Percentiles rank a stretch among this genome's conserved stretches.
Conservation (phyloP, 768 basidiomycete genomes). For the Tulasnella sp. region DNA sequence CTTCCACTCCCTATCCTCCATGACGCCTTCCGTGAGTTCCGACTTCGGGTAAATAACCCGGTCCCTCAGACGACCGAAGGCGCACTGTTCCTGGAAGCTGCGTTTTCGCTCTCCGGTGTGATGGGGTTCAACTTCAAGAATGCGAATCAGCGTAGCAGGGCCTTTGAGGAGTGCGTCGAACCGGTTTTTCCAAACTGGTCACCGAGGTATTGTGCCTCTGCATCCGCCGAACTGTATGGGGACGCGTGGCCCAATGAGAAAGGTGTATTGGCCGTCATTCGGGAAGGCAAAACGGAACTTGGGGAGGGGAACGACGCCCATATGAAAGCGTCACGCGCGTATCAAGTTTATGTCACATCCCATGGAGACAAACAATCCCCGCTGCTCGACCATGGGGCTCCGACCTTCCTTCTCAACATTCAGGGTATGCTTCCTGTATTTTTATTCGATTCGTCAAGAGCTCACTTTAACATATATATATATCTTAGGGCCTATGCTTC, state of each 20-base stretch:
- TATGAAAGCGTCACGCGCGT: conserved; percentile 2
- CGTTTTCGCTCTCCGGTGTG: not conserved
- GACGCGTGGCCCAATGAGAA: not conserved
- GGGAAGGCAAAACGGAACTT: conserved; percentile 2
- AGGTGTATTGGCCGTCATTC: not conserved
- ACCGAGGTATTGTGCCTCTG: not conserved
- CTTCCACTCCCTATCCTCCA: conserved; percentile 3
- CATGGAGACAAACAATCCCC: not conserved
- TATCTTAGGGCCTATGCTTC: not conserved
- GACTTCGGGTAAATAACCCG: not conserved
- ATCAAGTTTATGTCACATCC: not conserved
- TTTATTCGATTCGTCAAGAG: not conserved
- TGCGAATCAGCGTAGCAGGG: not conserved
- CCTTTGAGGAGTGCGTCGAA: not conserved
- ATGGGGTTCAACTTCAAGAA: not conserved
- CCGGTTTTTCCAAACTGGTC: not conserved
- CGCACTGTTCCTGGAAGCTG: not conserved
- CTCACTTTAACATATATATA: not conserved
- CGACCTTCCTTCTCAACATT: not conserved
- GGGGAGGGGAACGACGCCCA: conserved; percentile 6
- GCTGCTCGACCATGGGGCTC: not conserved
- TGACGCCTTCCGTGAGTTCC: conserved; percentile 4
- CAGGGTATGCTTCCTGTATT: not conserved
- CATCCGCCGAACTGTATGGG: not conserved
- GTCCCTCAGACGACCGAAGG: not conserved